phyloP scores from a whole-genome alignment of 148 eudicot genomes.

The Salicornia ramosissima region DNA sequence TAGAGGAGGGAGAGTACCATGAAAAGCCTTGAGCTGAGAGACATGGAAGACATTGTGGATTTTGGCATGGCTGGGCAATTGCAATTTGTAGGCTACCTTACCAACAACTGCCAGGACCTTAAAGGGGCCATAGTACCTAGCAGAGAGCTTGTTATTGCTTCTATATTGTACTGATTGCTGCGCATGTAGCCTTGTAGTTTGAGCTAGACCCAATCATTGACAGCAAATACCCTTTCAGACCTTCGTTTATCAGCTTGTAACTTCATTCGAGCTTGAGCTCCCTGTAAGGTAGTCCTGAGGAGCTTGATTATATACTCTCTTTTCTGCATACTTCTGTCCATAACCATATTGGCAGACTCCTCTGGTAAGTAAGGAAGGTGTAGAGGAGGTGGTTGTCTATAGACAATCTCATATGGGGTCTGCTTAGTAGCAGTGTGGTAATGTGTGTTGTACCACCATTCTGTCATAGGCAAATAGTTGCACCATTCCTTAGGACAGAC shows the following conservation, averaged over 20 bases:
- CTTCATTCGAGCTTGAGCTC: background rate
- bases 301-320: background rate
- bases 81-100: background rate
- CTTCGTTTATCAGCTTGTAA: too few relatives aligned
- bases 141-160: background rate
- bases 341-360: background rate
- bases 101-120: background rate
- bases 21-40: too few relatives aligned
- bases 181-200: too few relatives aligned
- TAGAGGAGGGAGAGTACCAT: too few relatives aligned
- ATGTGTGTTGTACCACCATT: conserved; percentile 13
- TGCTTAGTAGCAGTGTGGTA: background rate
- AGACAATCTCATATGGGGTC: conserved; percentile 2
- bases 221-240: too few relatives aligned
- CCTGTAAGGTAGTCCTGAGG: background rate
- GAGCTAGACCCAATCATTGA: too few relatives aligned
- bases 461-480: background rate
- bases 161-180: too few relatives aligned
- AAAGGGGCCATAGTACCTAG: background rate
- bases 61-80: background rate
- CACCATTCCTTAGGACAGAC: background rate
- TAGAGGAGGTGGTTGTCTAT: background rate
- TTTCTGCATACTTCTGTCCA: background rate
- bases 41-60: background rate
- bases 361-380: background rate